Evolutionary conservation across 1,284 basidiomycete species (phyloP), one percentile per base, ranked within the genome.

Genomic region (Ustilago shanxiensis): DNA sequence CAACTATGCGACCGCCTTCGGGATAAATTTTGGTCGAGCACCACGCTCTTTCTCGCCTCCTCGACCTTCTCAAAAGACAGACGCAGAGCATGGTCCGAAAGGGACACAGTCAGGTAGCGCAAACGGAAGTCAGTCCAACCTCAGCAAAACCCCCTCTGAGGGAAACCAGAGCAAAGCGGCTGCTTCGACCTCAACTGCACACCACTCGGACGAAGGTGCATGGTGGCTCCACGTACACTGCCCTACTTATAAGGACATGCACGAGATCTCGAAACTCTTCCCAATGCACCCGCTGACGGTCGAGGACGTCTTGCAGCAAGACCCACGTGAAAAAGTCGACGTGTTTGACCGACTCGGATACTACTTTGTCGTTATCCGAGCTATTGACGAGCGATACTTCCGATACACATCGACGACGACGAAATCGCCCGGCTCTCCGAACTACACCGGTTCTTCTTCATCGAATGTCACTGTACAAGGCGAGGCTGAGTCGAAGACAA

Each of bases 201-300:
- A 73, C 14, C 49, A 45, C 13, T 41, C 57, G 1, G 70, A 69
- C 26, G 62, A 77, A 52, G 75, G 75, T 4, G 75, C 93, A 13
- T 98, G 95, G 95, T 98, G 95, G 91, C 87, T 98, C 28, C 95
- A 98, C 84, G 91, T 98, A 2, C 90, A 93, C 20, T 95, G 92
- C 79, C 95, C 95, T 1, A 92, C 91, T 0, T 95, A 94, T 90
- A 92, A 92, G 60, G 95, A 97, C 86, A 91, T 98, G 89, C 90
- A 92, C 63, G 90, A 92, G 22, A 90, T 98, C 57, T 93, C 94
- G 60, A 94, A 93, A 89, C 93, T 94, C 20, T 89, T 98, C 28
- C 93, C 94, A 59, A 89, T 98, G 2, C 95, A 98, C 86, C 95
- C 95, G 0, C 89, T 98, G 22, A 98, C 95, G 0, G 89, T 98